Percentiles rank a stretch among this genome's conserved stretches.
These are phyloP conservation scores for Hypsizygus marmoreus DNA, from an alignment of 768 basidiomycete genomes.

Conservation along the genomic window DNA sequence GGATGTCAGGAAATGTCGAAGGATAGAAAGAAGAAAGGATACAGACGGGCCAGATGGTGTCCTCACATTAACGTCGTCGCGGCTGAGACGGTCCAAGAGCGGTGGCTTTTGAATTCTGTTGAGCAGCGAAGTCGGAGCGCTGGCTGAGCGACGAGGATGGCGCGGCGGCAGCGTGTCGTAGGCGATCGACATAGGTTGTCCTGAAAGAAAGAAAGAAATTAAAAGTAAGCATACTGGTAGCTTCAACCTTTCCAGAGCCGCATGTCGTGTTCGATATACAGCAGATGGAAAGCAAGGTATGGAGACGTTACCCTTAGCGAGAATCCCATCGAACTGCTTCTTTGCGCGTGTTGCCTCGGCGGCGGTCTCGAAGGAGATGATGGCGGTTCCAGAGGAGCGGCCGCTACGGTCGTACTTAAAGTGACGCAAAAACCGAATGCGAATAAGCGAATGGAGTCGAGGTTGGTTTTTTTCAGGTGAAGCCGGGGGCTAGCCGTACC, in stretches of 20 bases:
- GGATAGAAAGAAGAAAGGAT: background rate
- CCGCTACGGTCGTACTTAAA: conserved; percentile 94
- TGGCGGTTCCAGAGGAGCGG: conserved; percentile 83
- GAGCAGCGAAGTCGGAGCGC: conserved; percentile 63
- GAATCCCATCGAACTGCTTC: conserved; percentile 81
- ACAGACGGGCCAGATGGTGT: conserved; percentile 41
- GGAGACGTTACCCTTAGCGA: conserved; percentile 75
- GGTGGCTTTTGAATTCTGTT: conserved; percentile 77
- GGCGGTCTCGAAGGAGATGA: conserved; percentile 75
- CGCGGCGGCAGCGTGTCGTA: conserved; percentile 55
- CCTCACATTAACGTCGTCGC: conserved; percentile 41
- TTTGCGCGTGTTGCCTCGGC: conserved; percentile 83
- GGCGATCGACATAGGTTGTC: conserved; percentile 75
- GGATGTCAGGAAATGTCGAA: conserved; percentile 1
- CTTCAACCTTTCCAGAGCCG: conserved; percentile 3
- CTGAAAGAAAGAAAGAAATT: conserved; percentile 40
- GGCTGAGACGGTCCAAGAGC: conserved; percentile 63
- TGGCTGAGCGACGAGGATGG: conserved; percentile 49
- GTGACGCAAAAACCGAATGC: conserved; percentile 33
- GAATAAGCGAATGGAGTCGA: conserved; percentile 44
- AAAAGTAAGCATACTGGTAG: conserved; percentile 7
- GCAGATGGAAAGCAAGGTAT: conserved; percentile 2
- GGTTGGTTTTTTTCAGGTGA: conserved; percentile 62
- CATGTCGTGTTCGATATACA: background rate
- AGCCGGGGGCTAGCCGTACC: conserved; percentile 81